Base-by-base conservation (phyloP, 805 yeast species). In the Isabelozyma gotoi region DNA sequence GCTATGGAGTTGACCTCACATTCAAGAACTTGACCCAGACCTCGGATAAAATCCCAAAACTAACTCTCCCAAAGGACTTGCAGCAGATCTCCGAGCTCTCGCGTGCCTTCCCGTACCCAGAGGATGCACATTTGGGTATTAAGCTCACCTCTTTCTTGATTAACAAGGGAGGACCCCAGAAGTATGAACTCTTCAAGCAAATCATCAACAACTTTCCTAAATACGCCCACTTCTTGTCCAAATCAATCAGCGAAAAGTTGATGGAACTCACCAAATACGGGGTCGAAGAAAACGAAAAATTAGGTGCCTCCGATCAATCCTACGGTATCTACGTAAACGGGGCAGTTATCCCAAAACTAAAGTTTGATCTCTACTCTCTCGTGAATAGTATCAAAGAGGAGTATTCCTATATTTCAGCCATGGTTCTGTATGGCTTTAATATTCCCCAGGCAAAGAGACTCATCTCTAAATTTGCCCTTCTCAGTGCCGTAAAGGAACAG, bases 321-420 rank as follows among this genome's bases (percentile, higher is more conserved):
- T 56, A 67, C 24, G 86, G 85, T 1, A 45, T 91, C 2, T 85
- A 79, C 48, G 53, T 89, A 15, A 88, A 90, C 60, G 96, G 96
- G 1, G 78, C 84, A 0, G 71, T 82, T 1, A 59, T 83, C 1
- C 64, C 78, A n/a, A 68, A 68, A 1, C 53, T 69, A 0, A 72
- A 74, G 32, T 65, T 71, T 5, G 76, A 76, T 44, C 45, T 74
- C 3, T 71, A 73, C 43, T 68, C 68, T 18, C 45, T 82, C 2
- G 51, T 76, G 32, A 61, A 69, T 77, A 66, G 62, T 34, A 39
- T 73, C 31, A 45, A 60, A 33, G 43, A 47, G 12, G 68, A 70
- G 45, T 49, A 57, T 20, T 38, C 38, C 2, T 33, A 59, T 0
- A 47, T 71, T 4, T 44, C 60, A 5, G 56, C 56, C 3, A 51